These are phyloP conservation scores for Cucurbita maxima DNA, from an alignment of 306 rosid species.

Conservation along the genomic window DNA sequence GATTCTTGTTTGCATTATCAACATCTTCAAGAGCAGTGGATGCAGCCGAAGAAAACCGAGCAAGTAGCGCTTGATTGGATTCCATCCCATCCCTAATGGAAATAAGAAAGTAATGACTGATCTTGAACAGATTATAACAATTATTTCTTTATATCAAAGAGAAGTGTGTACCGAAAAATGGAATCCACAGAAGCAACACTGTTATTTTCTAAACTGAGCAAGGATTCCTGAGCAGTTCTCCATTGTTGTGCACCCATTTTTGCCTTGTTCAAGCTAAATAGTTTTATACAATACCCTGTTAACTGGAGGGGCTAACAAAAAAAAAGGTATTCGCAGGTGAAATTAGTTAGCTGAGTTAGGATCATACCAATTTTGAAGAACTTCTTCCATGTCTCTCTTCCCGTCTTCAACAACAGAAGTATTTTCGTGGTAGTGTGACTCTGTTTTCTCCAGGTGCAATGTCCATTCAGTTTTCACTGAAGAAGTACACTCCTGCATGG, in stretches of 20 bases:
- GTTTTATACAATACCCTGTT: background rate
- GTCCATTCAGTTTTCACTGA: slow-evolving; percentile 70
- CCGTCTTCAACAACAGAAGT: slow-evolving; percentile 77
- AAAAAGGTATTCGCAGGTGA: background rate
- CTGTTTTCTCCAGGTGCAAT: slow-evolving; percentile 75
- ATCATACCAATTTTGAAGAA: slow-evolving; percentile 68
- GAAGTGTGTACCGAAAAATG: slow-evolving; percentile 51
- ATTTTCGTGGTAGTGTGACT: slow-evolving; percentile 61
- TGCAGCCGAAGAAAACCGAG: slow-evolving; percentile 59
- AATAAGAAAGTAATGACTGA: slow-evolving; percentile 2
- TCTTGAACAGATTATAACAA: background rate
- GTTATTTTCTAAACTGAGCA: slow-evolving; percentile 57
- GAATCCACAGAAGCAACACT: slow-evolving; percentile 74
- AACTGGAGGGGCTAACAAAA: background rate
- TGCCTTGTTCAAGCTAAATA: slow-evolving; percentile 64
- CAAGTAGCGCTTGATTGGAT: slow-evolving; percentile 58
- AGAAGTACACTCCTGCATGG: slow-evolving; percentile 75
- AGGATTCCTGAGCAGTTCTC: slow-evolving; percentile 85
- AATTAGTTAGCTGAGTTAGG: background rate
- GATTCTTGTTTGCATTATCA: slow-evolving; percentile 58
- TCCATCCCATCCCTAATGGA: slow-evolving; percentile 61
- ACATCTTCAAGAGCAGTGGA: slow-evolving; percentile 76
- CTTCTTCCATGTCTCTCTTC: slow-evolving; percentile 69
- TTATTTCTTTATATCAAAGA: background rate
- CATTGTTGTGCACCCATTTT: slow-evolving; percentile 83